Percentiles rank a stretch among this genome's conserved stretches.
These are phyloP conservation scores for Kuraishia hungarica DNA, from an alignment of 805 yeast species.

Conservation along the genomic window DNA sequence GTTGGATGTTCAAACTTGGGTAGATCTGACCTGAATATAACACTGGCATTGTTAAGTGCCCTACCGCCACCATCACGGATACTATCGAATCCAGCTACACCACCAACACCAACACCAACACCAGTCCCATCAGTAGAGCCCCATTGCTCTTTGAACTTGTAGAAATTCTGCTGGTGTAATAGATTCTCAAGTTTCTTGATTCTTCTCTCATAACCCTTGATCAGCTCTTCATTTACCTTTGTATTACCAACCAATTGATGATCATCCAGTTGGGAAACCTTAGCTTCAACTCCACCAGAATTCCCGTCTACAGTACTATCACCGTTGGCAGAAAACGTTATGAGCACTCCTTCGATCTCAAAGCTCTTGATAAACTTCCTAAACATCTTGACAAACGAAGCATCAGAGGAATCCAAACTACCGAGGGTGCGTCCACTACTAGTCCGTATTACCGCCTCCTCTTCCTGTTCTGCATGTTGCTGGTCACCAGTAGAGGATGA, in stretches of 20 bases:
- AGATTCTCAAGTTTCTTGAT: conserved; percentile 72
- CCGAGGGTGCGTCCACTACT: conserved; percentile 16
- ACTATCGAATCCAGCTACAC: neutral
- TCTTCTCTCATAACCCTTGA: conserved; percentile 60
- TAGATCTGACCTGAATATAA: neutral
- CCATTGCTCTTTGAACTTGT: conserved; percentile 35
- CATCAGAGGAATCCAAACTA: conserved; percentile 18
- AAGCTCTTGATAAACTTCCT: conserved; percentile 37
- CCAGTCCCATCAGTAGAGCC: neutral
- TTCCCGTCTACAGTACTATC: neutral
- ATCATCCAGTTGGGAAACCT: neutral
- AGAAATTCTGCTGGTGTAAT: conserved; percentile 64
- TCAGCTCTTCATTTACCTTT: conserved; percentile 23
- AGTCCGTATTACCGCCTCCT: conserved; percentile 11
- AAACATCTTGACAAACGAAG: conserved; percentile 29
- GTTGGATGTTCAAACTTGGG: neutral
- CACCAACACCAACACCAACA: neutral
- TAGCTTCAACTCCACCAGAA: neutral
- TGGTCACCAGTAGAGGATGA: neutral
- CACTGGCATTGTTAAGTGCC: neutral
- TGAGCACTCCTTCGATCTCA: conserved; percentile 22
- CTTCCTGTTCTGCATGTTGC: conserved; percentile 6
- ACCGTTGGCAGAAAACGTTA: neutral
- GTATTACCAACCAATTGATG: neutral
- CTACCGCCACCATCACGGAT: neutral